These are phyloP conservation scores for Codiaeum variegatum DNA, from an alignment of 441 rosid genomes.

Conservation along the genomic window DNA sequence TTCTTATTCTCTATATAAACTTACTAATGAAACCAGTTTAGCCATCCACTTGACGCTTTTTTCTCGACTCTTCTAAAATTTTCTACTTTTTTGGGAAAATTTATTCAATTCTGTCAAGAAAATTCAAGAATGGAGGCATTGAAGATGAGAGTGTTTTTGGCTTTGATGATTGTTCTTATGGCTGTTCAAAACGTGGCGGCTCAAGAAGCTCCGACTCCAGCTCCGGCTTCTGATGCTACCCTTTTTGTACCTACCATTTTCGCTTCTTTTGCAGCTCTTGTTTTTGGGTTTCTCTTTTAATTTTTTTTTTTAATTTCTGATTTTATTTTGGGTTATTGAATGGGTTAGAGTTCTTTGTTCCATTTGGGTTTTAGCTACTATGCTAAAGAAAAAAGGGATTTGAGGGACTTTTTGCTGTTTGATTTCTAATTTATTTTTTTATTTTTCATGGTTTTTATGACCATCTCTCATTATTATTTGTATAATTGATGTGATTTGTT, in stretches of 20 bases:
- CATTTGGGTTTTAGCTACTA: background rate
- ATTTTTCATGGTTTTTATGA: background rate
- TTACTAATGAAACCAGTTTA: background rate
- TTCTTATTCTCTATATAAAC: background rate
- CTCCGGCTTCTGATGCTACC: conserved; percentile 35
- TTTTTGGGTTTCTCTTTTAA: conserved; percentile 30
- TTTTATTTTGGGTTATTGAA: conserved; percentile 4
- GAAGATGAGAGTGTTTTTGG: conserved; percentile 40
- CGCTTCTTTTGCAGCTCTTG: conserved; percentile 36
- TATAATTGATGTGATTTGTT: background rate
- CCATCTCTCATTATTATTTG: background rate
- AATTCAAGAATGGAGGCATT: conserved; percentile 31
- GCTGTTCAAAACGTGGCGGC: conserved; percentile 33
- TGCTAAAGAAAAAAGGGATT: background rate
- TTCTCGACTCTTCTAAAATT: background rate
- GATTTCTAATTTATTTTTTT: background rate
- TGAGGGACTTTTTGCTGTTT: background rate
- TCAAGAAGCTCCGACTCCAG: conserved; percentile 37
- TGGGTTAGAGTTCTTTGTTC: conserved; percentile 3
- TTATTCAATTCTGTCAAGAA: background rate
- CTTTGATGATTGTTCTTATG: conserved; percentile 27
- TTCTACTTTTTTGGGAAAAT: background rate
- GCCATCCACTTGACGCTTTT: background rate
- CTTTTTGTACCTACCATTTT: conserved; percentile 29
- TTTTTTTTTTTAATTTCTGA: background rate